These are phyloP conservation scores for Eutreptiella sp. DNA, from an alignment of 208 protist species.

Conservation along the genomic window DNA sequence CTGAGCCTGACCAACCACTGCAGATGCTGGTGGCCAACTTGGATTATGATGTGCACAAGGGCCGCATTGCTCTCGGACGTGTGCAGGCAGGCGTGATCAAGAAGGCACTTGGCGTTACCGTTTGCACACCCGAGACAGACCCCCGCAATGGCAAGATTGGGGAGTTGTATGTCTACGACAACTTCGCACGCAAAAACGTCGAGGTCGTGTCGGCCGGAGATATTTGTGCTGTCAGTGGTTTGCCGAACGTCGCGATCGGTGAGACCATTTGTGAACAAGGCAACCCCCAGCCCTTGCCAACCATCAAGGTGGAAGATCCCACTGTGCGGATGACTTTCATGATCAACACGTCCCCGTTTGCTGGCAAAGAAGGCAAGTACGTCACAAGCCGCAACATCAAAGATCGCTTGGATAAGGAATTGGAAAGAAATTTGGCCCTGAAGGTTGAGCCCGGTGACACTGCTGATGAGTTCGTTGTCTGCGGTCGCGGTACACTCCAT, in stretches of 20 bases:
- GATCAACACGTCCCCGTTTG: conserved; percentile 76
- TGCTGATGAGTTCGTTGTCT: conserved; percentile 62
- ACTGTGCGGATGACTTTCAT: conserved; percentile 82
- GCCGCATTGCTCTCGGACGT: conserved; percentile 83
- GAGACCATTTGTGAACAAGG: conserved; percentile 64
- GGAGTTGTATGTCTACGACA: conserved; percentile 61
- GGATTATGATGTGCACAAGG: conserved; percentile 64
- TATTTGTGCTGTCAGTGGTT: too few species aligned
- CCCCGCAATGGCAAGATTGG: too few species aligned
- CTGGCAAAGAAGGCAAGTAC: conserved; percentile 73
- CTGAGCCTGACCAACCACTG: conserved; percentile 47
- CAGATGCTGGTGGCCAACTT: conserved; percentile 91
- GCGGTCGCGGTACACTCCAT: conserved; percentile 91
- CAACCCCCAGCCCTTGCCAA: conserved; percentile 59
- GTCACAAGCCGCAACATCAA: conserved; percentile 53
- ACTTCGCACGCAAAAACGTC: too few species aligned
- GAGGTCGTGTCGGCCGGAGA: too few species aligned
- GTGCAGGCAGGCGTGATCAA: conserved; percentile 76
- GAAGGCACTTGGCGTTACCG: conserved; percentile 71
- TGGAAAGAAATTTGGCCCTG: conserved; percentile 85
- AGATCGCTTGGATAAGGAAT: conserved; percentile 73
- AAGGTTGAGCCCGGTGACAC: conserved; percentile 49
- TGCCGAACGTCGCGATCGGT: conserved; percentile 51
- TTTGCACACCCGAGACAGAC: too few species aligned
- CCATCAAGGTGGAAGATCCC: conserved; percentile 85